Percentiles rank a stretch among this genome's conserved stretches.
Conservation (phyloP, 1,139 yeast genomes). For the Blastobotrys ciferrii region DNA sequence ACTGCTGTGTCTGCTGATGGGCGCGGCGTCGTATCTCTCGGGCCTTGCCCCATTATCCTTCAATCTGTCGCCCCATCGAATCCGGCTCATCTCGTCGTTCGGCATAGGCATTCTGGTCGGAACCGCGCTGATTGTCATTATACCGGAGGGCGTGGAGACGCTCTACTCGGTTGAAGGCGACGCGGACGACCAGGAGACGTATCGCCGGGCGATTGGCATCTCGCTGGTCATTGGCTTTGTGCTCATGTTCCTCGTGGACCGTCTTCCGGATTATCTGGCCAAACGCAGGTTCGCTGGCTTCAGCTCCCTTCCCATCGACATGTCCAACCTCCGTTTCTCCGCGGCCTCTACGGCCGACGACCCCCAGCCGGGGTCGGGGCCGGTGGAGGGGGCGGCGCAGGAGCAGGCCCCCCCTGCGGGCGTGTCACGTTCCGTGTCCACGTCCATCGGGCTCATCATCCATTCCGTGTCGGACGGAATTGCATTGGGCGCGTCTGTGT, state of each 20-base stretch:
- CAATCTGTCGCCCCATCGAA: constrained; percentile 32
- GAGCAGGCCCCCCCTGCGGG: constrained; percentile 4
- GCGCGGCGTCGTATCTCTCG: constrained; percentile 35
- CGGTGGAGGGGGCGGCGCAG: too few relatives aligned
- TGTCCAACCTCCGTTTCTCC: constrained; percentile 20
- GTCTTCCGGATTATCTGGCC: constrained; percentile 28
- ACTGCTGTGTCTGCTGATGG: constrained; percentile 32
- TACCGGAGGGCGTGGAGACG: constrained; percentile 68
- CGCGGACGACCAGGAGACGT: constrained; percentile 14
- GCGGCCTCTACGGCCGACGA: not conserved
- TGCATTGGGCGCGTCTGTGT: constrained; percentile 64
- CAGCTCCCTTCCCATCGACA: constrained; percentile 17
- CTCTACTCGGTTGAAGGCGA: constrained; percentile 34
- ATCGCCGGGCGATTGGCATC: constrained; percentile 33
- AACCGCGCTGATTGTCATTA: constrained; percentile 59
- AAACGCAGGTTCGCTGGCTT: constrained; percentile 14
- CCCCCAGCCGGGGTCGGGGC: too few relatives aligned
- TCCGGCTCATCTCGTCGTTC: constrained; percentile 45
- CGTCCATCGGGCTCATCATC: constrained; percentile 60
- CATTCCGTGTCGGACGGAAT: constrained; percentile 75
- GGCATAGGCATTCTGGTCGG: constrained; percentile 66
- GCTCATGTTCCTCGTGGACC: constrained; percentile 51
- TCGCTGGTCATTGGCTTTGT: constrained; percentile 50
- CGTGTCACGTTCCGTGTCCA: constrained; percentile 21
- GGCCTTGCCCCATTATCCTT: constrained; percentile 42